A percentile compares a stretch with the other conserved stretches of the same genome.
Conservation (phyloP, 129 eudicot genomes). For the Ambrosia trifida region DNA sequence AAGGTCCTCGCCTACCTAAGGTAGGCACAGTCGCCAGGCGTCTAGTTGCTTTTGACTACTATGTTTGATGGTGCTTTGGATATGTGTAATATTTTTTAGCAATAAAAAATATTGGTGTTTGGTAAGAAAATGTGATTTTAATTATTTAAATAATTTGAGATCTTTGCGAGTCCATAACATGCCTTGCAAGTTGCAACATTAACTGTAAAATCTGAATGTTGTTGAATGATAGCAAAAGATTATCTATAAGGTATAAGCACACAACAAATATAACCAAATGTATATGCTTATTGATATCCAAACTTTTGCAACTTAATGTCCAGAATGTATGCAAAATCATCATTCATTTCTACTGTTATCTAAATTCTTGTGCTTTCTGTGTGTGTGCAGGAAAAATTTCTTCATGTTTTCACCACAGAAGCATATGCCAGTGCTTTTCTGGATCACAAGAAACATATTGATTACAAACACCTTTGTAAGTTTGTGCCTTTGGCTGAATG, state of each 20-base stretch:
- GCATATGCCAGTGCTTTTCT: constrained; percentile 63
- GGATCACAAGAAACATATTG: constrained; percentile 53
- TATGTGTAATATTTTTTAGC: not conserved
- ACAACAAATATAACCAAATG: not conserved
- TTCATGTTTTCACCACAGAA: constrained; percentile 63
- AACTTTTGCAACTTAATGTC: constrained; percentile 10
- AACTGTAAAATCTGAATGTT: not conserved
- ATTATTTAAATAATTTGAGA: not conserved
- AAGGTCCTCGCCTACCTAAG: not conserved
- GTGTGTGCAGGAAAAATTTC: constrained; percentile 78
- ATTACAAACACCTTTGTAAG: constrained; percentile 72
- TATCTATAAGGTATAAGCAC: not conserved
- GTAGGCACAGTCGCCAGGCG: not conserved
- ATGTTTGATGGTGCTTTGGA: not conserved
- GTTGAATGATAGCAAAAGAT: not conserved
- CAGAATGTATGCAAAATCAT: not conserved
- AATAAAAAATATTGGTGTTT: not conserved
- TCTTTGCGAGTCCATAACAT: not conserved
- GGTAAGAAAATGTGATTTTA: constrained; percentile 14
- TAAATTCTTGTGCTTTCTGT: constrained; percentile 10
- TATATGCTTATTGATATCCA: constrained; percentile 6
- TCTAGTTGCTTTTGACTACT: not conserved
- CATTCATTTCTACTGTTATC: constrained; percentile 3
- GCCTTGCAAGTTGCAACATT: not conserved
- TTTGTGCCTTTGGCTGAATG: constrained; percentile 7